These are phyloP conservation scores for Oxytropis ochrocephala DNA, from an alignment of 306 rosid species.

Conservation along the genomic window DNA sequence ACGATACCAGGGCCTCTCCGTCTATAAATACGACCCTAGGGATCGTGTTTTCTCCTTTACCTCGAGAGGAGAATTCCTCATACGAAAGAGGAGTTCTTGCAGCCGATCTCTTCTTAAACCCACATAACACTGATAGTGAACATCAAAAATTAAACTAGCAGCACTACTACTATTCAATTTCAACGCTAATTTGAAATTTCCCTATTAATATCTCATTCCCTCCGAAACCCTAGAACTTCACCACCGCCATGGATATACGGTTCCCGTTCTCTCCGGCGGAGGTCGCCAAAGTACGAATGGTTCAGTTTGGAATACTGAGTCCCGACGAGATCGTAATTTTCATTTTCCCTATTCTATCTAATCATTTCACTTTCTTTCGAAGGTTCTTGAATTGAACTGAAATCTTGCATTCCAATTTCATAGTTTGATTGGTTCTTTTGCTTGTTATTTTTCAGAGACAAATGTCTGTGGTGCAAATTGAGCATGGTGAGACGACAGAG, in stretches of 20 bases:
- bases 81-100: not conserved
- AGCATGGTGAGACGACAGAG: slow-evolving; percentile 86
- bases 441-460: slow-evolving; percentile 57
- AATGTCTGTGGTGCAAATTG: slow-evolving; percentile 95
- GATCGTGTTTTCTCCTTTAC: fast-evolving
- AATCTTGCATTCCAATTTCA: not conserved
- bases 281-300: slow-evolving; percentile 83
- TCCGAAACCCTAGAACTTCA: slow-evolving; percentile 25
- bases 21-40: slow-evolving; percentile 61
- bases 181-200: slow-evolving; percentile 15
- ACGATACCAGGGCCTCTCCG: slow-evolving; percentile 14
- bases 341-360: not conserved
- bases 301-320: slow-evolving; percentile 89
- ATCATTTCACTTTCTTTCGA: not conserved
- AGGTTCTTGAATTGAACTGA: not conserved
- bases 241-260: slow-evolving; percentile 82
- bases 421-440: slow-evolving; percentile 14
- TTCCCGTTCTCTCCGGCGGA: slow-evolving; percentile 97
- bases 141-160: not conserved
- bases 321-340: slow-evolving; percentile 91
- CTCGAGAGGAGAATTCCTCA: slow-evolving; percentile 26
- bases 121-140: not conserved
- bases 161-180: not conserved
- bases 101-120: slow-evolving; percentile 16
- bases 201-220: not conserved